These are phyloP conservation scores for Carallia brachiata DNA, from an alignment of 345 rosid species.

Conservation along the genomic window DNA sequence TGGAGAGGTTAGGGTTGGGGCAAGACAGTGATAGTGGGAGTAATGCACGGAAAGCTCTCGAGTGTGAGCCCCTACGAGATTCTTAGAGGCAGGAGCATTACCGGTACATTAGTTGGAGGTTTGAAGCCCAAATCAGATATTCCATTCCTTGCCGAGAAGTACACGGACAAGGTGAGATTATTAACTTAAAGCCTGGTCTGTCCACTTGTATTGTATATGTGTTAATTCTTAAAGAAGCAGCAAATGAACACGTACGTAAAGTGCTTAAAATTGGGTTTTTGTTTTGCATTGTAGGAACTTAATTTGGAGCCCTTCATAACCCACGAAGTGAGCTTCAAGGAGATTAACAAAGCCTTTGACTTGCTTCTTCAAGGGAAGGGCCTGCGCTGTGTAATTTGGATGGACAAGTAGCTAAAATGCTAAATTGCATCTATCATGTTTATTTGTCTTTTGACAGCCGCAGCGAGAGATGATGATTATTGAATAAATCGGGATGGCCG, in stretches of 20 bases:
- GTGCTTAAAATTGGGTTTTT: background rate
- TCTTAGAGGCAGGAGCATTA: conserved; percentile 41
- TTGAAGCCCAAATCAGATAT: conserved; percentile 55
- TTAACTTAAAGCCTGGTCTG: too few species aligned
- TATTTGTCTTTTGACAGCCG: too few species aligned
- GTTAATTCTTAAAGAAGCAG: background rate
- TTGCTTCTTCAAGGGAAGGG: conserved; percentile 45
- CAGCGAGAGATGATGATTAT: too few species aligned
- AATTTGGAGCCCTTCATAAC: conserved; percentile 12
- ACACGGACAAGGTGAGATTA: conserved; percentile 1
- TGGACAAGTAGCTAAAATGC: conserved; percentile 32
- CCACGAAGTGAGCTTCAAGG: conserved; percentile 28
- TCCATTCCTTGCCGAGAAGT: conserved; percentile 39
- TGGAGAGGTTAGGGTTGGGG: conserved; percentile 51
- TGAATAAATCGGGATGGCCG: too few species aligned
- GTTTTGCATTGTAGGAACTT: conserved; percentile 34
- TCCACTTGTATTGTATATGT: too few species aligned
- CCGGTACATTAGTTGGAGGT: conserved; percentile 56
- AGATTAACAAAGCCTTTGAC: conserved; percentile 61
- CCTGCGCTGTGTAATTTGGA: conserved; percentile 57
- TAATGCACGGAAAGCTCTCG: conserved; percentile 32
- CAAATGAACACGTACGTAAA: background rate
- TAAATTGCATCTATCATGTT: background rate
- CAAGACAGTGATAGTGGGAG: conserved; percentile 61
- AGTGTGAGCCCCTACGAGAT: conserved; percentile 32